phyloP scores from a whole-genome alignment of 768 basidiomycete species.

The Tylopilus sp. region DNA sequence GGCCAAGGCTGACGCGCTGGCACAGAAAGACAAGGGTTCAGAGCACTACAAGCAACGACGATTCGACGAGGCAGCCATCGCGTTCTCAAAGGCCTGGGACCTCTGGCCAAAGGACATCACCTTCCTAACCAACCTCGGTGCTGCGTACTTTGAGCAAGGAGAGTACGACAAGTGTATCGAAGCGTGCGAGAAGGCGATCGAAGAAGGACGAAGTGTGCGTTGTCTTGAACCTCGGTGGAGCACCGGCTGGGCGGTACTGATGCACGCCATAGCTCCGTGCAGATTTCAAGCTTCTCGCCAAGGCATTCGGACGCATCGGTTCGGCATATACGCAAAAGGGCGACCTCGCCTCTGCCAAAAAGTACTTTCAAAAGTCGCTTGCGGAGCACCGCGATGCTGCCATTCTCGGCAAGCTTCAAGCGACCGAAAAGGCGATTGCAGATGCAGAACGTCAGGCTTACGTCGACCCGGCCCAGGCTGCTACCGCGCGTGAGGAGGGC shows the following conservation, averaged over 20 bases:
- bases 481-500: constrained; percentile 85
- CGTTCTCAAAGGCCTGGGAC: constrained; percentile 90
- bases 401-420: constrained; percentile 86
- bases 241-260: background rate
- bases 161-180: constrained; percentile 90
- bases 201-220: constrained; percentile 80
- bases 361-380: constrained; percentile 90
- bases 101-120: constrained; percentile 90
- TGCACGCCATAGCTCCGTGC: constrained; percentile 60
- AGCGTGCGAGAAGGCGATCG: constrained; percentile 92
- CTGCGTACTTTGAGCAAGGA: constrained; percentile 91
- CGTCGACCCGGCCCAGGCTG: constrained; percentile 81
- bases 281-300: constrained; percentile 94
- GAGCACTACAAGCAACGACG: constrained; percentile 84
- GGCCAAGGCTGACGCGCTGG: constrained; percentile 75
- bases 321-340: constrained; percentile 79
- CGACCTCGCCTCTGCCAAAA: constrained; percentile 76
- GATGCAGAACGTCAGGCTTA: constrained; percentile 83
- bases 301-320: constrained; percentile 89
- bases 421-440: constrained; percentile 69
- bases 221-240: background rate
- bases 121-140: constrained; percentile 87
- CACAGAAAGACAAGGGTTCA: constrained; percentile 73
- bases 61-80: constrained; percentile 70
- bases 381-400: constrained; percentile 96